phyloP scores from a whole-genome alignment of 345 rosid species.

The Lepidium didymum region DNA sequence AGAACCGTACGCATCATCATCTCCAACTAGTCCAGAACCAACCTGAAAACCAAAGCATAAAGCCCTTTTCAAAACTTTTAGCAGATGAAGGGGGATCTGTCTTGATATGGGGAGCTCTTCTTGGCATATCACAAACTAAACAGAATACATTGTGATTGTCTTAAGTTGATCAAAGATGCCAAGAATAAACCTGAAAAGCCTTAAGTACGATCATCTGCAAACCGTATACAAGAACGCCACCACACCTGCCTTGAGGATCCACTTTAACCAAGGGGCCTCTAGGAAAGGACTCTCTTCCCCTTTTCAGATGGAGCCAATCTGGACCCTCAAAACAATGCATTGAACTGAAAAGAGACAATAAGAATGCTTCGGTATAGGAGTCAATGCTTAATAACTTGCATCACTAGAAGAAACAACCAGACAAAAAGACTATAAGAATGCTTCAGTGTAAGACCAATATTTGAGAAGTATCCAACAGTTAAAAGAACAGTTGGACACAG shows the following conservation, averaged over 20 bases:
- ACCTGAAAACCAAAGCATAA: constrained; percentile 35
- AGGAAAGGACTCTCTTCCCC: constrained; percentile 90
- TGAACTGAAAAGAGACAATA: constrained; percentile 47
- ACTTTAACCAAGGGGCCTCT: constrained; percentile 76
- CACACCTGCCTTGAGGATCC: constrained; percentile 99
- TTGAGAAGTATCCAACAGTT: background rate
- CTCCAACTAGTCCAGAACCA: constrained; percentile 85
- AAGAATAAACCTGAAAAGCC: constrained; percentile 78
- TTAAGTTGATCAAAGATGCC: constrained; percentile 16
- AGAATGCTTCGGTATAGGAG: background rate
- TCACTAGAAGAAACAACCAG: background rate
- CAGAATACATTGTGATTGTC: background rate
- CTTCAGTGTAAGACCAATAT: background rate
- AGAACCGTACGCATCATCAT: constrained; percentile 65
- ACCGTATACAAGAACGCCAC: constrained; percentile 84
- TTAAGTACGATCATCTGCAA: constrained; percentile 93
- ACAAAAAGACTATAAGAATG: background rate
- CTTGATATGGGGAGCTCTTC: background rate
- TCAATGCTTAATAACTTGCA: background rate
- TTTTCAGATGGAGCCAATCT: constrained; percentile 89
- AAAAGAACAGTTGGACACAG: background rate
- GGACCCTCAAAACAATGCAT: constrained; percentile 99
- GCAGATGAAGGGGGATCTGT: background rate
- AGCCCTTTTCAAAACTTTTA: background rate
- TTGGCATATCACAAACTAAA: background rate